Conservation (phyloP, 2,329 filamentous ascomycete species). For the Zymoseptoria passerinii region DNA sequence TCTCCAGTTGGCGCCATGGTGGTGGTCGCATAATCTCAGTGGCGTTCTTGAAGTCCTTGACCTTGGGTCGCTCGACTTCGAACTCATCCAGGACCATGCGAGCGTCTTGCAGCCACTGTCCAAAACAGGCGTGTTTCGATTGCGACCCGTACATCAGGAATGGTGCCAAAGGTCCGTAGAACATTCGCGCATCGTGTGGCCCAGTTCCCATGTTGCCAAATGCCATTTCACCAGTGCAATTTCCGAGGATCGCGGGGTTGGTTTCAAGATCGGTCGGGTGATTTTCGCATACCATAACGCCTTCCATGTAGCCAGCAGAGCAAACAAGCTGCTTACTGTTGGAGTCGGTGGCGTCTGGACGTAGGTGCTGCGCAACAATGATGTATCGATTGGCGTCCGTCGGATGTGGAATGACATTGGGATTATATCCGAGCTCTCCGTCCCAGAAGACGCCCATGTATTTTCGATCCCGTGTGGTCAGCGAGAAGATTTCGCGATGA, state of each 20-base stretch:
- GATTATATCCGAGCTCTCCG: conserved; percentile 40
- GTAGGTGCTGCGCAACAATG: conserved; percentile 31
- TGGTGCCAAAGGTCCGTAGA: conserved; percentile 45
- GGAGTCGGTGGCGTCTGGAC: conserved; percentile 6
- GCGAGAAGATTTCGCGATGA: conserved; percentile 37
- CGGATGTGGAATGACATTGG: conserved; percentile 52
- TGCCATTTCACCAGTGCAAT: conserved; percentile 40
- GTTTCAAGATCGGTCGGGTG: conserved; percentile 40
- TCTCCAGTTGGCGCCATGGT: conserved; percentile 43
- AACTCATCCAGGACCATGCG: conserved; percentile 38
- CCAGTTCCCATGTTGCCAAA: conserved; percentile 43
- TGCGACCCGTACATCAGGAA: conserved; percentile 51
- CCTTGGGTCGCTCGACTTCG: conserved; percentile 16
- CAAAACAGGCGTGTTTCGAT: conserved; percentile 48
- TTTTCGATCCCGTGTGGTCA: conserved; percentile 37
- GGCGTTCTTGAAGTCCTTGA: conserved; percentile 32
- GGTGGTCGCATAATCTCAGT: conserved; percentile 47
- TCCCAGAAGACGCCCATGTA: conserved; percentile 47
- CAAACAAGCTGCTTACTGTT: conserved; percentile 40
- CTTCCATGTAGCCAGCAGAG: conserved; percentile 41
- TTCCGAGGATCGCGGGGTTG: conserved; percentile 36
- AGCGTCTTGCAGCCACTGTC: conserved; percentile 50
- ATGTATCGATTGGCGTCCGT: conserved; percentile 41
- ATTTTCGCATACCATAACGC: conserved; percentile 36
- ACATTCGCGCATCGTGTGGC: conserved; percentile 51